phyloP scores from a whole-genome alignment of 495 filamentous ascomycete genomes.

The Sabuloglossum arenarium region DNA sequence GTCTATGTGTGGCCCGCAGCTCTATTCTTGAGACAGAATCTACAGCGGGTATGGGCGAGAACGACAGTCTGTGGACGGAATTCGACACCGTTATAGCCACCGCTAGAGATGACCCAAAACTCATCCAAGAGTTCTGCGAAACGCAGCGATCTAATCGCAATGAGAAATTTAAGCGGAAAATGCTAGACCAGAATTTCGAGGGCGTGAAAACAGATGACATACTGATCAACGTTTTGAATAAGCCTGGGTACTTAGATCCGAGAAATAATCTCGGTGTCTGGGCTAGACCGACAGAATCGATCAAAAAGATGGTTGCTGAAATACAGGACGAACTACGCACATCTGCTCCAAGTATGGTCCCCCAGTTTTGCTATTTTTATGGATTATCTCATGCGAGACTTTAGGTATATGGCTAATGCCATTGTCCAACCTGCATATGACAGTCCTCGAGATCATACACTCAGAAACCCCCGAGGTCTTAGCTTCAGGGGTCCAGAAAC shows the following conservation, averaged over 20 bases:
- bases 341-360: constrained; percentile 41
- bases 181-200: constrained; percentile 43
- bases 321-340: constrained; percentile 42
- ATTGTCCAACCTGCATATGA: constrained; percentile 55
- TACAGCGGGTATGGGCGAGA: too few relatives aligned
- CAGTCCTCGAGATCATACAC: constrained; percentile 61
- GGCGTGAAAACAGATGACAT: constrained; percentile 59
- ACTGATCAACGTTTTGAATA: constrained; percentile 41
- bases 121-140: constrained; percentile 55
- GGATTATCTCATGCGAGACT: constrained; percentile 3
- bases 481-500: constrained; percentile 28
- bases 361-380: not conserved
- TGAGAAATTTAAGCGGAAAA: constrained; percentile 40
- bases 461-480: constrained; percentile 43
- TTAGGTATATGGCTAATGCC: constrained; percentile 77
- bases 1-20: too few relatives aligned
- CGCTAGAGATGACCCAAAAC: too few relatives aligned
- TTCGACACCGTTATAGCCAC: too few relatives aligned
- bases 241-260: constrained; percentile 47
- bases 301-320: constrained; percentile 39
- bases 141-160: constrained; percentile 55
- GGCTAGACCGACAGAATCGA: constrained; percentile 56
- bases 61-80: too few relatives aligned
- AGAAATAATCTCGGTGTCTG: constrained; percentile 72
- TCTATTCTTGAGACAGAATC: too few relatives aligned